These are phyloP conservation scores for Hypoxylon sp. DNA, from an alignment of 2,329 filamentous ascomycete genomes.

Conservation along the genomic window DNA sequence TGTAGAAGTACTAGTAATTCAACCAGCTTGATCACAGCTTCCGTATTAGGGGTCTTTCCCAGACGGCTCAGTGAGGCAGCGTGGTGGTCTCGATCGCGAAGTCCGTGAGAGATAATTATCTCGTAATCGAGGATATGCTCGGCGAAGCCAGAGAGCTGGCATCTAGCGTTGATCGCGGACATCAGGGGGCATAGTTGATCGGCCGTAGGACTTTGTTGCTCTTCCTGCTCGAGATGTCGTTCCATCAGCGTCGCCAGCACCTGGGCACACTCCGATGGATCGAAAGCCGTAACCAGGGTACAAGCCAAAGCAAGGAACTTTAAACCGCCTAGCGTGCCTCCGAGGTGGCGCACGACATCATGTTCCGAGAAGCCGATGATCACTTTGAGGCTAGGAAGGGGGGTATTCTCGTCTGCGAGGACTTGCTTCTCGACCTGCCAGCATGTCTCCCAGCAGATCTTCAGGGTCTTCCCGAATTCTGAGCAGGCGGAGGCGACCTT, in stretches of 20 bases:
- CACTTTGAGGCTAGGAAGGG: background rate
- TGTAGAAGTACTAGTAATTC: constrained; percentile 1
- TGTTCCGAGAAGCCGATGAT: constrained; percentile 16
- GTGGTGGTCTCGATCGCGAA: constrained; percentile 12
- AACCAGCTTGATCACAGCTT: constrained; percentile 12
- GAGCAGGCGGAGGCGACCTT: constrained; percentile 14
- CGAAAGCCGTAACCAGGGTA: constrained; percentile 30
- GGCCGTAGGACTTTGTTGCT: constrained; percentile 3
- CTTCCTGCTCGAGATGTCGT: background rate
- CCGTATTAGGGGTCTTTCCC: constrained; percentile 10
- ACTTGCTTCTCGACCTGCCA: constrained; percentile 10
- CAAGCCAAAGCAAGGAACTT: constrained; percentile 27
- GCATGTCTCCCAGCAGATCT: constrained; percentile 25
- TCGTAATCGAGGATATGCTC: constrained; percentile 17
- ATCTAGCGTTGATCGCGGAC: constrained; percentile 9
- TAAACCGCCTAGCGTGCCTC: constrained; percentile 9
- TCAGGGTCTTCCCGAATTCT: constrained; percentile 17
- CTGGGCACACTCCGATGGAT: constrained; percentile 13
- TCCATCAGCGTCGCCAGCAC: constrained; percentile 13
- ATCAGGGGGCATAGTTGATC: constrained; percentile 23
- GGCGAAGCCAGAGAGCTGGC: constrained; percentile 24
- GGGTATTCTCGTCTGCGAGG: background rate
- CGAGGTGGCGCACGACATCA: constrained; percentile 12
- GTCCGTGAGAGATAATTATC: constrained; percentile 5
- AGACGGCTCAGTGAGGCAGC: constrained; percentile 1